Percentiles rank a stretch among this genome's conserved stretches.
phyloP scores from a whole-genome alignment of 169 alveolate species.

The Plasmodium malariae region DNA sequence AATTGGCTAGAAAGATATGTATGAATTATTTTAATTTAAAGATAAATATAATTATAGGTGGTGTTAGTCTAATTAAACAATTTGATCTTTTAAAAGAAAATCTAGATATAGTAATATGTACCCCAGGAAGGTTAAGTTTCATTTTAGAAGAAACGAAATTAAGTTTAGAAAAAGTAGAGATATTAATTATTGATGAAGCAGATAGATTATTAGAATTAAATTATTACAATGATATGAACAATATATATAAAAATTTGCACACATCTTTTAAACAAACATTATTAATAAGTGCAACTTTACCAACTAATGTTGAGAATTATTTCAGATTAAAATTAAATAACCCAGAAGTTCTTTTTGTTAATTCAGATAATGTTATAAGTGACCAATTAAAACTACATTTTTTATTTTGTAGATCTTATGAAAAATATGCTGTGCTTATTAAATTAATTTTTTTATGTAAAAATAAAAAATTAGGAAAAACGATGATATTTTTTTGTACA shows the following conservation, averaged over 20 bases:
- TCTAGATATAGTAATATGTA: constrained; percentile 96
- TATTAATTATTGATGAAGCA: constrained; percentile 96
- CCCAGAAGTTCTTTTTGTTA: constrained; percentile 89
- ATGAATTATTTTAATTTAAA: constrained; percentile 89
- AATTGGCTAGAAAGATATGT: constrained; percentile 86
- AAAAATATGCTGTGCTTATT: constrained; percentile 90
- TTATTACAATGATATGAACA: constrained; percentile 92
- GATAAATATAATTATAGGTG: constrained; percentile 94
- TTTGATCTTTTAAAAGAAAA: constrained; percentile 94
- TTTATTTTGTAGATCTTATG: constrained; percentile 87
- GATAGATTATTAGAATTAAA: constrained; percentile 96
- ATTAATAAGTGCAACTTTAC: constrained; percentile 96
- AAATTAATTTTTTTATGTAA: constrained; percentile 79
- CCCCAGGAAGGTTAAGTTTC: constrained; percentile 97
- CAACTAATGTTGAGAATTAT: constrained; percentile 93
- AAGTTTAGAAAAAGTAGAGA: constrained; percentile 88
- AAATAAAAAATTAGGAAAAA: constrained; percentile 85
- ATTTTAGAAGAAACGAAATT: constrained; percentile 93
- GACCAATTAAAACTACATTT: constrained; percentile 78
- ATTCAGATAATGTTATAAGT: constrained; percentile 90
- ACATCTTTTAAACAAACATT: constrained; percentile 88
- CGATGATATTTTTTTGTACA: constrained; percentile 92
- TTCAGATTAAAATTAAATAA: constrained; percentile 93
- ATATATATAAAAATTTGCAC: constrained; percentile 84
- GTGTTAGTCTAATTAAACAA: constrained; percentile 93